Conservation (phyloP, 768 basidiomycete species). For the Russula dissimulans region DNA sequence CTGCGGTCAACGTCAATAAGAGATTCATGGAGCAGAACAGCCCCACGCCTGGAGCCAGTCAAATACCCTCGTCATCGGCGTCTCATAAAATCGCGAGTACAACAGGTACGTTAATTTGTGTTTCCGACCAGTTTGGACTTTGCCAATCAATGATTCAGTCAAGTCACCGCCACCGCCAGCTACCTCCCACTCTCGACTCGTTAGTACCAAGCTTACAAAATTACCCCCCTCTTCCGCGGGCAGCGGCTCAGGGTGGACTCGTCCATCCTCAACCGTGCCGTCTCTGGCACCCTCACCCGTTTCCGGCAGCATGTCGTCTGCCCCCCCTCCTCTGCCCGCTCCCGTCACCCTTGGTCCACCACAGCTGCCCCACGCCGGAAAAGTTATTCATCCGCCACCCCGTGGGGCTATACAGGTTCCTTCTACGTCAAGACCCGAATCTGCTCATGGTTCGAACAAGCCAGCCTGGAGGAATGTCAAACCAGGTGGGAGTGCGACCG, state of each 20-base stretch:
- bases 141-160: slow-evolving; percentile 29
- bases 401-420: slow-evolving; percentile 30
- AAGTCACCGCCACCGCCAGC: slow-evolving; percentile 49
- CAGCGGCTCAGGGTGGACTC: slow-evolving; percentile 65
- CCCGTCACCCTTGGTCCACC: slow-evolving; percentile 29
- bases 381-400: slow-evolving; percentile 61
- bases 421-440: slow-evolving; percentile 24
- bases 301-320: slow-evolving; percentile 32
- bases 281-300: slow-evolving; percentile 43
- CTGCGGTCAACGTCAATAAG: slow-evolving; percentile 88
- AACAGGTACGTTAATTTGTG: slow-evolving; percentile 35
- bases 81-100: slow-evolving; percentile 43
- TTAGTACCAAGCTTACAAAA: slow-evolving; percentile 80
- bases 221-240: slow-evolving; percentile 47
- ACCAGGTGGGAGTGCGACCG: slow-evolving; percentile 22
- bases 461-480: slow-evolving; percentile 68
- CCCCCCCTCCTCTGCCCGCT: slow-evolving; percentile 25
- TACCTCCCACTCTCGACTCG: slow-evolving; percentile 64
- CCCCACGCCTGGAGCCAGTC: slow-evolving; percentile 40
- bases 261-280: slow-evolving; percentile 65
- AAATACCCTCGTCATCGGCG: slow-evolving; percentile 35
- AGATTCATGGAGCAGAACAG: slow-evolving; percentile 91
- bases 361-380: slow-evolving; percentile 49
- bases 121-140: not conserved
- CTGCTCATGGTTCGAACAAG: slow-evolving; percentile 28